Evolutionary conservation across 345 rosid species (phyloP).

Genomic region (Leavenworthia alabamica): DNA sequence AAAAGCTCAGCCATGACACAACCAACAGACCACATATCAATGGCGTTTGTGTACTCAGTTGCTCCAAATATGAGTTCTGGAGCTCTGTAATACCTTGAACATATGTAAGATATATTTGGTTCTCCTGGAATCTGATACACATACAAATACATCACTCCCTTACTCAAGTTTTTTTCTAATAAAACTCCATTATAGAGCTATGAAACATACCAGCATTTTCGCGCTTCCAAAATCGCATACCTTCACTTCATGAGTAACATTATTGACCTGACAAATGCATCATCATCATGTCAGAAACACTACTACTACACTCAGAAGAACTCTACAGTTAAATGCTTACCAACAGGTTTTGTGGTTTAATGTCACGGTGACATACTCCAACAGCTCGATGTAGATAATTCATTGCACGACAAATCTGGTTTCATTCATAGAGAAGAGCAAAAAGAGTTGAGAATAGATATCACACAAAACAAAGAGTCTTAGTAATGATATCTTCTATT

Average conservation of each 20-base stretch:
- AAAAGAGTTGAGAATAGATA: not conserved
- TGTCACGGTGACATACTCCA: constrained; percentile 96
- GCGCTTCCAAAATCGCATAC: constrained; percentile 98
- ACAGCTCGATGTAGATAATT: constrained; percentile 76
- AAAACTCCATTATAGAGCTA: not conserved
- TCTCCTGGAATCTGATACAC: constrained; percentile 60
- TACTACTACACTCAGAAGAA: constrained; percentile 1
- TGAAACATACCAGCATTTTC: constrained; percentile 63
- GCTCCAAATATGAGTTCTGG: constrained; percentile 98
- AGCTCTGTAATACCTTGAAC: constrained; percentile 93
- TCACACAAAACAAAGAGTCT: not conserved
- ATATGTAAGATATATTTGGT: constrained; percentile 90
- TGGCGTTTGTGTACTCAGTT: constrained; percentile 90
- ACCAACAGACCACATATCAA: constrained; percentile 97
- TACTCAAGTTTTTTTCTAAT: constrained; percentile 4
- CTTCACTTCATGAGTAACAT: constrained; percentile 79
- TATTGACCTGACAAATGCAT: constrained; percentile 61
- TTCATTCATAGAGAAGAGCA: not conserved
- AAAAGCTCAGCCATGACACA: constrained; percentile 97
- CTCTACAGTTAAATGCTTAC: constrained; percentile 33
- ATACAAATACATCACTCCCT: constrained; percentile 8
- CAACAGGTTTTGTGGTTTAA: constrained; percentile 90
- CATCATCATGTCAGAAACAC: not conserved
- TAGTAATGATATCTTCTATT: not conserved
- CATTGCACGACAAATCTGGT: constrained; percentile 93